Base-by-base conservation (phyloP, 225 moss, liverwort and hornwort genomes). In the Bryum argenteum region DNA sequence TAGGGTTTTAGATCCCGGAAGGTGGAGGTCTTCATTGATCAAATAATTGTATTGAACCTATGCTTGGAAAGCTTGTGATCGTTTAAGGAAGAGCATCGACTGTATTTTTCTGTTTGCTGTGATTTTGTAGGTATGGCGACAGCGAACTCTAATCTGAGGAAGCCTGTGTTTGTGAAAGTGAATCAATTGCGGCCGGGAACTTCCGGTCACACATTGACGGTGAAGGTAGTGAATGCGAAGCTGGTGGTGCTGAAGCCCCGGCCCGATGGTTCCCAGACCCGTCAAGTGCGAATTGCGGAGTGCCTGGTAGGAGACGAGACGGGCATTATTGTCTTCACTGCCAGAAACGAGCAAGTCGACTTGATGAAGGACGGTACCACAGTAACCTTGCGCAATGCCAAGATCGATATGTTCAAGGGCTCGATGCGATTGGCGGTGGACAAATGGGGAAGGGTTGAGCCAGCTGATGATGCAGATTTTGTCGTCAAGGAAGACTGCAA, bases 351-450 rank as follows among this genome's bases (percentile, higher is more conserved):
- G 11, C 97, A 94, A 87, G 97, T 94, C 47, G 97, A 97, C 83
- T 78, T 88, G 72, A 94, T 98, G 97, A 92, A 91, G 80, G 97
- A 94, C 65, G 97, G 94, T 6, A 87, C 92, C 0, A 92, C 92
- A 1, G 92, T 98, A 45, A 89, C 91, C 66, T 67, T 98, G 58
- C 94, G 97, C 62, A 98, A 98, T 62, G 97, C 94, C 1, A 98
- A 98, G 85, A 98, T 98, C 28, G 97, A 98, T 75, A 98, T 98
- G 97, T 98, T 98, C 73, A 98, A 98, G 83, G 97, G 97, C 26
- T 98, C 94, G 55, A 98, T 98, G 97, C 92, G 97, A 42, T 78
- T 98, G 89, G 97, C 97, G 12, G 94, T 98, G 73, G 97, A 98
- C 40, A 98, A 98, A 18, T 98, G 97, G 97, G 97, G 97, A 5